A percentile compares a stretch with the other conserved stretches of the same genome.
Evolutionary conservation across 495 filamentous ascomycete species (phyloP).

Genomic region (Neurospora tetraspora): DNA sequence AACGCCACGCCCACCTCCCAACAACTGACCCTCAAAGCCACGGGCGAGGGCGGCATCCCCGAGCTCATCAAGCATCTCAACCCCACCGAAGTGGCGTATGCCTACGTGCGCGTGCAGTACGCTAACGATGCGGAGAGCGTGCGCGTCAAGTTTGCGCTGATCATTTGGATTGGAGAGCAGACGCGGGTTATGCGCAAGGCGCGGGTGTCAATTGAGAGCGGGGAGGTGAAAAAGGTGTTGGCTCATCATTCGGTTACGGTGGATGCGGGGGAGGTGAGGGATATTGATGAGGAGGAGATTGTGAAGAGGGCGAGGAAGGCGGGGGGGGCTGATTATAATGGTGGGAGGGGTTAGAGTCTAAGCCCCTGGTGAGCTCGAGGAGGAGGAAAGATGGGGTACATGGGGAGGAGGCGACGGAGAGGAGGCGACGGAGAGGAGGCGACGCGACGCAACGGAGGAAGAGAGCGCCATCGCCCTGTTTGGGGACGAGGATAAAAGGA

Average conservation of each 20-base stretch:
- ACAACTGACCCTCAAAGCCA: conserved; percentile 35
- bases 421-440: no score
- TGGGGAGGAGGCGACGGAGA: no score
- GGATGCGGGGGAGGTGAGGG: conserved; percentile 38
- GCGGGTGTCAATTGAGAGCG: conserved; percentile 48
- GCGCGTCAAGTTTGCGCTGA: conserved; percentile 48
- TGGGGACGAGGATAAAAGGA: no score
- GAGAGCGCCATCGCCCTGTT: no score
- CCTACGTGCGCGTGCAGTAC: conserved; percentile 48
- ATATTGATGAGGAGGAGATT: conserved; percentile 45
- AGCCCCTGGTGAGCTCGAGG: no score
- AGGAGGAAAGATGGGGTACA: no score
- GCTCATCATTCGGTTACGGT: conserved; percentile 43
- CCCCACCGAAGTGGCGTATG: conserved; percentile 43
- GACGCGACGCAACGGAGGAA: no score
- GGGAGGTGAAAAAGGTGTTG: conserved; percentile 46
- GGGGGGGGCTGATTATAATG: conserved; percentile 51
- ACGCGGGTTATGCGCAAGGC: conserved; percentile 53
- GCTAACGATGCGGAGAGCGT: conserved; percentile 49
- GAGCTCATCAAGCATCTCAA: conserved; percentile 39
- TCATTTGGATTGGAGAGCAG: conserved; percentile 46
- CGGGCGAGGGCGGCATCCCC: conserved; percentile 39
- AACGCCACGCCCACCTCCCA: conserved; percentile 37
- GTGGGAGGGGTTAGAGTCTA: conserved; percentile 42
- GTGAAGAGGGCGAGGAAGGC: conserved; percentile 41